These are phyloP conservation scores for Saccharomycopsis guyanensis DNA, from an alignment of 805 yeast species.

Conservation along the genomic window DNA sequence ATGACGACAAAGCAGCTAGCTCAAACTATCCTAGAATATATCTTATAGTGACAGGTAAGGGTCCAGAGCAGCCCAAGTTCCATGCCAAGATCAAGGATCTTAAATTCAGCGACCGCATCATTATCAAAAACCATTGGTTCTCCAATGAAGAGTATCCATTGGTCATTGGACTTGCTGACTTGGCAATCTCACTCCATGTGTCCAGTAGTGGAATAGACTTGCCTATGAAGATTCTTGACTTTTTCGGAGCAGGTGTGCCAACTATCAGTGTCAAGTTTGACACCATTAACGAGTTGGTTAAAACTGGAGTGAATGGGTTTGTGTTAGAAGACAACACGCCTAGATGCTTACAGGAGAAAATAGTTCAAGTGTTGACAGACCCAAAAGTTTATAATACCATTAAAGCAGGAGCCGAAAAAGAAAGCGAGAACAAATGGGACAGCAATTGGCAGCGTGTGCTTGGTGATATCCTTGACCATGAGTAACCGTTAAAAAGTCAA, in stretches of 20 bases:
- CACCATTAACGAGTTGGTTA: constrained; percentile 72
- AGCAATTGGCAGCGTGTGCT: constrained; percentile 50
- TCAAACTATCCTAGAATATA: constrained; percentile 40
- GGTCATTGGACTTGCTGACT: constrained; percentile 67
- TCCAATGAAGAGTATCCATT: constrained; percentile 70
- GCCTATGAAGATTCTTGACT: constrained; percentile 95
- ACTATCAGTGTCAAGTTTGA: constrained; percentile 72
- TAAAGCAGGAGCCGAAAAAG: constrained; percentile 64
- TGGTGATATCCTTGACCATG: neutral
- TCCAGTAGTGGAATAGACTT: constrained; percentile 91
- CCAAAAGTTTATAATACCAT: constrained; percentile 32
- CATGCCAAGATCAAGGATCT: constrained; percentile 38
- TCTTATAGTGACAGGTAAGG: constrained; percentile 88
- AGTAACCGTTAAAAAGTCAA: neutral
- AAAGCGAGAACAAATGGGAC: constrained; percentile 67
- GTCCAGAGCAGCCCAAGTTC: constrained; percentile 64
- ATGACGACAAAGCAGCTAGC: constrained; percentile 40
- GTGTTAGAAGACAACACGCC: constrained; percentile 34
- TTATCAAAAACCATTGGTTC: constrained; percentile 68
- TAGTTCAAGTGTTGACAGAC: constrained; percentile 30
- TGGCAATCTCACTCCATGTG: constrained; percentile 84
- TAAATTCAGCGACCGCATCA: constrained; percentile 37
- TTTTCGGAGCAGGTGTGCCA: constrained; percentile 95
- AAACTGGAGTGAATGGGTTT: constrained; percentile 62
- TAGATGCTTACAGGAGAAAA: constrained; percentile 37